A percentile compares a stretch with the other conserved stretches of the same genome.
Conservation (phyloP, 1,139 yeast species). For the Geotrichum restrictum region DNA sequence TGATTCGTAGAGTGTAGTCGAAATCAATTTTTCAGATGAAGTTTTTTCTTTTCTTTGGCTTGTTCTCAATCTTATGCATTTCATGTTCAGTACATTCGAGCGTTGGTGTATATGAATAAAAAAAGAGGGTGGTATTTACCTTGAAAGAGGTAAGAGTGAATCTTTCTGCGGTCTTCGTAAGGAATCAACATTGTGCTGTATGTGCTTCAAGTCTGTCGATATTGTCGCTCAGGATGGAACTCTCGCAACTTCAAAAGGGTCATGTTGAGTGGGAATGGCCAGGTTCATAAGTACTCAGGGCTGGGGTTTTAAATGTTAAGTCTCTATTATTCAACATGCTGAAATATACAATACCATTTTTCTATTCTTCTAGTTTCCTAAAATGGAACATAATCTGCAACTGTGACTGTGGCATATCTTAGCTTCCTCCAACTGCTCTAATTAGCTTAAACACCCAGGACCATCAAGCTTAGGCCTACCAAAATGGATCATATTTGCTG, state of each 20-base stretch:
- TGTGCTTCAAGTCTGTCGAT: conserved; percentile 6
- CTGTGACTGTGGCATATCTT: no score
- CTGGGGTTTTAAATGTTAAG: conserved; percentile 1
- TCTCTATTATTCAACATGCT: neutral
- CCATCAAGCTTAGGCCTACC: no score
- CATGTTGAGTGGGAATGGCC: neutral
- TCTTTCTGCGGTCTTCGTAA: conserved; percentile 98
- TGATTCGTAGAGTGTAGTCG: no score
- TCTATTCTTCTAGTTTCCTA: neutral
- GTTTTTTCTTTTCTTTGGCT: no score
- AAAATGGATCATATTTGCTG: no score
- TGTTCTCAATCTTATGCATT: no score
- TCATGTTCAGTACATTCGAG: no score
- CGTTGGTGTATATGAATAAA: neutral
- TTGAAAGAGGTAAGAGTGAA: conserved; percentile 98
- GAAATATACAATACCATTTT: conserved; percentile 4
- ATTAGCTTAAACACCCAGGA: no score
- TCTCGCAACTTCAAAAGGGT: conserved; percentile 2
- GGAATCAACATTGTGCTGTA: conserved; percentile 87
- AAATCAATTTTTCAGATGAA: no score
- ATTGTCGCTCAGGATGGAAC: conserved; percentile 1
- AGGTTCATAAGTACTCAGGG: neutral
- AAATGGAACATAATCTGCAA: neutral
- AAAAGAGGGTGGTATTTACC: conserved; percentile 53
- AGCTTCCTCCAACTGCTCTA: no score